Conservation (phyloP, 768 basidiomycete species). For the Tricholoma sp. region DNA sequence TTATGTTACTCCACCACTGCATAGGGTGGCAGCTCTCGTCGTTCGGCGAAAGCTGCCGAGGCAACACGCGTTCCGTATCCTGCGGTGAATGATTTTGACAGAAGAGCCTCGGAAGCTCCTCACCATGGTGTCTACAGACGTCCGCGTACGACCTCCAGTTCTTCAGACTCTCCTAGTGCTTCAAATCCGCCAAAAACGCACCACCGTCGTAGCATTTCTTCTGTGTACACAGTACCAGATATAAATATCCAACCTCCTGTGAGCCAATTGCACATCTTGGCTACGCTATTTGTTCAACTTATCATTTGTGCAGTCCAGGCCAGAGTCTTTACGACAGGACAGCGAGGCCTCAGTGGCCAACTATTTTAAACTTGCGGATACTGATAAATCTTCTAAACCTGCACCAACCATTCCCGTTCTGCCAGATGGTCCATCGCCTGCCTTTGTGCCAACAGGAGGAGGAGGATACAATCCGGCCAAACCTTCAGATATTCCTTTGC, state of each 20-base stretch:
- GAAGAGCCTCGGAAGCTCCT: background rate
- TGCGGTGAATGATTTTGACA: constrained; percentile 5
- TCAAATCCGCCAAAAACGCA: constrained; percentile 3
- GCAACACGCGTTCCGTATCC: constrained; percentile 7
- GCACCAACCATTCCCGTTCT: background rate
- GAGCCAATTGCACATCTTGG: constrained; percentile 6
- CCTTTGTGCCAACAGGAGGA: background rate
- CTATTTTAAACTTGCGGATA: background rate
- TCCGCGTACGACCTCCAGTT: constrained; percentile 20
- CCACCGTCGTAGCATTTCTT: constrained; percentile 12
- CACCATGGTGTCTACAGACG: constrained; percentile 15
- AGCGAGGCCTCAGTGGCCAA: background rate
- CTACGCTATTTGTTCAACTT: background rate
- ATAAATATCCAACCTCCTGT: constrained; percentile 36
- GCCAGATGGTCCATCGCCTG: background rate
- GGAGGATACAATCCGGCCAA: background rate
- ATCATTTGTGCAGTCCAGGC: constrained; percentile 6
- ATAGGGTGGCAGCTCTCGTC: constrained; percentile 14
- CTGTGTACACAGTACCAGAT: constrained; percentile 22
- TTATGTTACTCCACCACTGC: background rate
- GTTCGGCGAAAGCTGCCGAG: constrained; percentile 4
- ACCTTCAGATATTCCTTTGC: background rate
- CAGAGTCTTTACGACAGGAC: constrained; percentile 1
- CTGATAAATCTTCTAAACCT: background rate
- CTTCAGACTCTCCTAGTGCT: constrained; percentile 18